These are phyloP conservation scores for Raffaelea albimanens DNA, from an alignment of 2,329 filamentous ascomycete species.

Conservation along the genomic window DNA sequence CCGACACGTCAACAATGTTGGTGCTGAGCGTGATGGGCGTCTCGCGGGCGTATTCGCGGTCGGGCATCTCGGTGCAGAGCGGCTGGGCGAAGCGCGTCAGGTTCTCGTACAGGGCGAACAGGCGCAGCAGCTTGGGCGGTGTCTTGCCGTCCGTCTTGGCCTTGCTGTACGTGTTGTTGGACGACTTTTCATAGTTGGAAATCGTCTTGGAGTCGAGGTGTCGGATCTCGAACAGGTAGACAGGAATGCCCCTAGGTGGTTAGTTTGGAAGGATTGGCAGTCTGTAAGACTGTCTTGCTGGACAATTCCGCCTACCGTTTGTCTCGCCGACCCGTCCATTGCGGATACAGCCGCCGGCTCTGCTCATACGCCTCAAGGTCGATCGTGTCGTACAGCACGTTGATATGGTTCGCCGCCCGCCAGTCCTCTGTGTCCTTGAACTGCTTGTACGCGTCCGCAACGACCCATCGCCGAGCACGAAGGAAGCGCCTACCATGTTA, in stretches of 20 bases:
- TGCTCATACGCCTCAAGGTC: slow-evolving; percentile 77
- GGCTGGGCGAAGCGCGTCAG: slow-evolving; percentile 81
- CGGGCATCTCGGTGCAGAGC: slow-evolving; percentile 64
- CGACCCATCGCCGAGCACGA: slow-evolving; percentile 72
- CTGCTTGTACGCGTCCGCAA: slow-evolving; percentile 69
- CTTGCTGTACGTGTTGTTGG: slow-evolving; percentile 47
- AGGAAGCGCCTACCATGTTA: slow-evolving; percentile 60
- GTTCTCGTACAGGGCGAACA: slow-evolving; percentile 92
- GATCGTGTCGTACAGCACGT: slow-evolving; percentile 76
- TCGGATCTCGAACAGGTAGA: slow-evolving; percentile 84
- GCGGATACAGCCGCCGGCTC: slow-evolving; percentile 75
- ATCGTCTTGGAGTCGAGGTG: slow-evolving; percentile 77
- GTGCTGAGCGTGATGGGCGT: slow-evolving; percentile 89
- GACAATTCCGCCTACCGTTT: slow-evolving; percentile 30
- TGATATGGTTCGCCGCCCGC: slow-evolving; percentile 69
- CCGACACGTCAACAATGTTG: slow-evolving; percentile 89
- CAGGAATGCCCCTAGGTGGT: slow-evolving; percentile 64
- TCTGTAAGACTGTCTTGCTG: too few relatives aligned
- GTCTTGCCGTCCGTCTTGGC: slow-evolving; percentile 58
- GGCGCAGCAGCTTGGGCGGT: slow-evolving; percentile 66
- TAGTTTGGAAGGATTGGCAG: too few relatives aligned
- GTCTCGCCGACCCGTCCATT: slow-evolving; percentile 90
- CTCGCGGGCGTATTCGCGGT: slow-evolving; percentile 56
- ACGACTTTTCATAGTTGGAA: slow-evolving; percentile 62
- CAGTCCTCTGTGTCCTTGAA: slow-evolving; percentile 86